Percentiles rank a stretch among this genome's conserved stretches.
phyloP scores from a whole-genome alignment of 2,329 filamentous ascomycete species.

The Hortaea werneckii region DNA sequence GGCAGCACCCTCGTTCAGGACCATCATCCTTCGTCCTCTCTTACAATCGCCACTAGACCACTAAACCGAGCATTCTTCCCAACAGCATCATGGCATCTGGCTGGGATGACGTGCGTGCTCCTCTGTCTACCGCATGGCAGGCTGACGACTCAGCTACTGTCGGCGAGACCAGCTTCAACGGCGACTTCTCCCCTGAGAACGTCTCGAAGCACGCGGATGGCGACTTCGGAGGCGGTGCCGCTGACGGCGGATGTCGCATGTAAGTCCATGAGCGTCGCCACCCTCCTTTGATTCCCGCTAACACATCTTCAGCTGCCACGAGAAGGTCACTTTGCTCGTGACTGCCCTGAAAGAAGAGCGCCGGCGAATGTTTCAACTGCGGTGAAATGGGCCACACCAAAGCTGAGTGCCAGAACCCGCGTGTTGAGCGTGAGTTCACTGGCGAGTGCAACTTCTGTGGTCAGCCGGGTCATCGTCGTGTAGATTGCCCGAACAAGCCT shows the following conservation, averaged over 20 bases:
- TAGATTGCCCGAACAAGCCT: slow-evolving; percentile 53
- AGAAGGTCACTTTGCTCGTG: slow-evolving; percentile 38
- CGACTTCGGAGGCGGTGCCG: slow-evolving; percentile 8
- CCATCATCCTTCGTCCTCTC: too few relatives aligned
- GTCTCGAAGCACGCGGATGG: slow-evolving; percentile 21
- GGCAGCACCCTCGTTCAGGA: too few relatives aligned
- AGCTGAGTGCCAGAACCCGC: slow-evolving; percentile 50
- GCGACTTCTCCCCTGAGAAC: slow-evolving; percentile 15
- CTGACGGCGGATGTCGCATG: slow-evolving; percentile 31
- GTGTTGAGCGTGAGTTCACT: slow-evolving; percentile 41
- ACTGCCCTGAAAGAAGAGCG: slow-evolving; percentile 38
- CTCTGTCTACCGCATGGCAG: slow-evolving; percentile 10
- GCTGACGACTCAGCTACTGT: slow-evolving; percentile 6
- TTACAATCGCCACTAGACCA: not conserved
- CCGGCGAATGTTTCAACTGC: slow-evolving; percentile 50
- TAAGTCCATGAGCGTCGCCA: slow-evolving; percentile 18
- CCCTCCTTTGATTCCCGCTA: not conserved
- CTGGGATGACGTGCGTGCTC: slow-evolving; percentile 15
- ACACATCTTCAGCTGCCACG: slow-evolving; percentile 28
- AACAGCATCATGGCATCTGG: slow-evolving; percentile 6
- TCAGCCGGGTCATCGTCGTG: slow-evolving; percentile 44
- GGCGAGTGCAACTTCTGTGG: slow-evolving; percentile 52
- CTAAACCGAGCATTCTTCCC: not conserved
- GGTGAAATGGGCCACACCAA: slow-evolving; percentile 51
- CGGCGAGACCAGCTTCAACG: slow-evolving; percentile 3